Evolutionary conservation across 371 early-diverging fungal genomes (phyloP), one percentile per base, ranked within the genome.

Genomic region (Apophysomyces ossiformis): DNA sequence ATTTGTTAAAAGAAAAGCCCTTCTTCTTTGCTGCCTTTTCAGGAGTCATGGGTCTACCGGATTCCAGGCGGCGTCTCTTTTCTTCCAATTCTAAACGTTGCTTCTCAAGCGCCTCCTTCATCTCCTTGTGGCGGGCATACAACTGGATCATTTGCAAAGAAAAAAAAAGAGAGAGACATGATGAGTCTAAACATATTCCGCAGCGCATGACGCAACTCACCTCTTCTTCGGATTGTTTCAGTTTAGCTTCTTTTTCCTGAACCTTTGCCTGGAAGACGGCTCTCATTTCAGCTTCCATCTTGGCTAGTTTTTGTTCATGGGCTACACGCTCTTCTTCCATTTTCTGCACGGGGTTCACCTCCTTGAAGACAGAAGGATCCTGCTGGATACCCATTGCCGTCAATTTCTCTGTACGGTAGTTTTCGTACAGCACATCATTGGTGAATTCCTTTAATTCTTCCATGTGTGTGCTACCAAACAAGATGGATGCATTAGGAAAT

Each of bases 231-330:
- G 92, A 90, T 72, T 95, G 95, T 84, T 96, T 96, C 73, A 98
- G 83, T 85, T 97, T 97, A 61, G 91, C 84, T 76, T 97, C 98
- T 87, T 97, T 97, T 79, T 98, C 99, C 66, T 95, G 93, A 11
- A 98, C 97, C 88, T 98, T 98, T 69, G 95, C 95, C 77, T 95
- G 94, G 92, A 98, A 97, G 41, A 98, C 98, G 11, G 92, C 87
- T 78, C 93, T 92, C 98, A 98, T 97, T 77, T 98, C 98, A 56
- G 92, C 89, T 75, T 98, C 98, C 98, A 98, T 96, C 89, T 97
- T 96, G 71, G 91, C 86, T 85, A 98, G 87, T 84, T 96, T 96
- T 71, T 89, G 91, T 78, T 98, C 98, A 72, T 98, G 99, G 62
- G 93, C 87, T 16, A 86, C 71, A 57, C 92, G 90, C 81, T 97